A percentile compares a stretch with the other conserved stretches of the same genome.
These are phyloP conservation scores for Cercospora sesami DNA, from an alignment of 2,329 filamentous ascomycete species.

Conservation along the genomic window DNA sequence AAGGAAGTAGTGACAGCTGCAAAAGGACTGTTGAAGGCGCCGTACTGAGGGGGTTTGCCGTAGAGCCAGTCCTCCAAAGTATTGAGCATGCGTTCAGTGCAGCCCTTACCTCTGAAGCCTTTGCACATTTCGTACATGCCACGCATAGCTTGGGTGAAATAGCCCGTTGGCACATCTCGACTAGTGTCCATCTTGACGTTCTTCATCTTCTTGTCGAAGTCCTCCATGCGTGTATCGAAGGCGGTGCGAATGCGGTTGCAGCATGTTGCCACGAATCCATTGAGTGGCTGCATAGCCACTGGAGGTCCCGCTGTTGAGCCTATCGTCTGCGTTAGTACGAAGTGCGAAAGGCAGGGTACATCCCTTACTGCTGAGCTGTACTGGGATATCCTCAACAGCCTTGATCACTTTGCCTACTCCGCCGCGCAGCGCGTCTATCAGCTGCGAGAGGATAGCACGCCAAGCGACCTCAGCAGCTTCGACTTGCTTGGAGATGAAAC, in stretches of 20 bases:
- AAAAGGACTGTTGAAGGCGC: neutral
- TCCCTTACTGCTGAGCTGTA: constrained; percentile 5
- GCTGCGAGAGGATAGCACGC: neutral
- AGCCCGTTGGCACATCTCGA: constrained; percentile 20
- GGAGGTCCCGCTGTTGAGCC: neutral
- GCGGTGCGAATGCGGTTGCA: constrained; percentile 13
- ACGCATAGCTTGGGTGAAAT: constrained; percentile 24
- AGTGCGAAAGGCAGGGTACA: too few species aligned
- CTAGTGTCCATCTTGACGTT: constrained; percentile 24
- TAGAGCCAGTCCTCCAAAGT: neutral
- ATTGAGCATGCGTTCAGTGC: constrained; percentile 2
- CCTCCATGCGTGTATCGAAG: neutral
- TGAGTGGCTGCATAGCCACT: neutral
- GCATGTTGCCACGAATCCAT: neutral
- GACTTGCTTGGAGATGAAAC: constrained; percentile 18
- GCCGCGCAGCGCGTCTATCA: neutral
- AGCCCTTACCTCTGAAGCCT: constrained; percentile 8
- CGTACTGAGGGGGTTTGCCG: neutral
- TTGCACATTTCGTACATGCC: constrained; percentile 28
- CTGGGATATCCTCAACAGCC: constrained; percentile 6
- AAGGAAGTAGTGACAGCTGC: neutral
- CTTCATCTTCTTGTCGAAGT: constrained; percentile 15
- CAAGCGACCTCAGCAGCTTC: constrained; percentile 4
- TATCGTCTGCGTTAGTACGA: neutral
- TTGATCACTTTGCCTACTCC: constrained; percentile 1